Evolutionary conservation across 177 flowering plant genomes (phyloP).

Genomic region (Vitis hybrid): DNA sequence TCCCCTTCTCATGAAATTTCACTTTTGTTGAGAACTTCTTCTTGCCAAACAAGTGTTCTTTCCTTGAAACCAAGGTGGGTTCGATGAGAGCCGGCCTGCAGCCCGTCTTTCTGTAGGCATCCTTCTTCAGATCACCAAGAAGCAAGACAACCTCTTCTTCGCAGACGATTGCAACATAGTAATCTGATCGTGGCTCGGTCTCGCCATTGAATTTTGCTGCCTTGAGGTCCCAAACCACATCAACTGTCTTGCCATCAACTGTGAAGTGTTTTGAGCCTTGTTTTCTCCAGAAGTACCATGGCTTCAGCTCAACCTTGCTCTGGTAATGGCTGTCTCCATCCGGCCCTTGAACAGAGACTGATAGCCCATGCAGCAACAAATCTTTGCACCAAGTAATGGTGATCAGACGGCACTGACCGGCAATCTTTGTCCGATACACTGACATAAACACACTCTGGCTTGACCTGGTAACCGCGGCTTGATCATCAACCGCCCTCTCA

Average conservation of each 20-base stretch:
- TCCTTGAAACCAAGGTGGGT: constrained; percentile 41
- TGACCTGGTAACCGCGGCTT: constrained; percentile 23
- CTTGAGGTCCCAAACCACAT: constrained; percentile 61
- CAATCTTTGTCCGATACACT: constrained; percentile 43
- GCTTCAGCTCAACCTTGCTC: constrained; percentile 67
- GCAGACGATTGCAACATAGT: constrained; percentile 56
- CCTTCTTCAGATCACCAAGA: constrained; percentile 59
- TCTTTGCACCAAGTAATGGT: constrained; percentile 62
- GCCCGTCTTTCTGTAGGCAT: constrained; percentile 41
- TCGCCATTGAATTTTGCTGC: constrained; percentile 57
- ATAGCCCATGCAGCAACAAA: constrained; percentile 47
- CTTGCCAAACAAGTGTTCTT: constrained; percentile 48
- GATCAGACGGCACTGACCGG: constrained; percentile 38
- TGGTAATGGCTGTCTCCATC: constrained; percentile 25
- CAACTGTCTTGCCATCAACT: constrained; percentile 37
- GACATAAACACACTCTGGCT: constrained; percentile 43
- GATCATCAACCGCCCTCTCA: constrained; percentile 14
- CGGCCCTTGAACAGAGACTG: constrained; percentile 39
- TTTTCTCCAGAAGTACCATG: constrained; percentile 75
- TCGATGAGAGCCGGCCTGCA: constrained; percentile 47
- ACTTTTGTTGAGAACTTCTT: constrained; percentile 38
- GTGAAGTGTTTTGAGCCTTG: constrained; percentile 51
- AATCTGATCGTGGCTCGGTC: constrained; percentile 55
- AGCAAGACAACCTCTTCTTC: constrained; percentile 54
- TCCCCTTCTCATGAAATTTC: constrained; percentile 34